Conservation (phyloP, 805 yeast species). For the Trichomonascus vanleenenianus region DNA sequence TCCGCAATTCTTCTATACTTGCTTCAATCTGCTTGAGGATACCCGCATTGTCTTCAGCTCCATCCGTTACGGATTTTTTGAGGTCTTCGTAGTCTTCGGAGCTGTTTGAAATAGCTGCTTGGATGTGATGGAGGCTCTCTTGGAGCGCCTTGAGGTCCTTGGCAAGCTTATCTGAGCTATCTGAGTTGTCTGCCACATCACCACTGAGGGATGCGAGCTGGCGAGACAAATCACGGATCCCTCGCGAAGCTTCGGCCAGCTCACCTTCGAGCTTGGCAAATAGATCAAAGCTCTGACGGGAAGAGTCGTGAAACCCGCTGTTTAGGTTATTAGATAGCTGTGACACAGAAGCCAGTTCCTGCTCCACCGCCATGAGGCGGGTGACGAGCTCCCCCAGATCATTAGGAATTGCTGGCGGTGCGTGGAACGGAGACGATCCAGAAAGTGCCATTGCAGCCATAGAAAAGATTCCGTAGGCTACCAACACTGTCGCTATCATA, state of each 20-base stretch:
- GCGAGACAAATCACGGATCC: constrained; percentile 1
- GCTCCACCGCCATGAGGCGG: constrained; percentile 14
- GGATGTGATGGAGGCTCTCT: constrained; percentile 1
- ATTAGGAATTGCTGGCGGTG: constrained; percentile 12
- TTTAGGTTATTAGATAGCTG: neutral
- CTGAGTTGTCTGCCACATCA: constrained; percentile 1
- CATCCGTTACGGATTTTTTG: neutral
- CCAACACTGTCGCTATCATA: neutral
- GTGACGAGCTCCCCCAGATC: constrained; percentile 9
- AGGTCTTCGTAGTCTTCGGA: neutral
- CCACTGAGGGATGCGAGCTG: constrained; percentile 1
- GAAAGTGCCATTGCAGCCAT: neutral
- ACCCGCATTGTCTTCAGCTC: neutral
- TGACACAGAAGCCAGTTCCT: constrained; percentile 7
- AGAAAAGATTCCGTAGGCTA: neutral
- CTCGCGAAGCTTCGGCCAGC: neutral
- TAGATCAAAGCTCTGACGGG: neutral
- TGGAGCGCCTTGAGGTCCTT: neutral
- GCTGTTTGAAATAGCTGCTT: constrained; percentile 2
- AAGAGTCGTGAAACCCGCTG: neutral
- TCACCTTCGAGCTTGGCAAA: constrained; percentile 2
- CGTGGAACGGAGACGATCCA: neutral
- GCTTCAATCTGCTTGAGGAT: neutral
- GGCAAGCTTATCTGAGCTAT: neutral
- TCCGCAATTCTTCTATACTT: constrained; percentile 3